Conservation (phyloP, 225 moss, liverwort and hornwort genomes). For the Pseudisothecium myosuroides region DNA sequence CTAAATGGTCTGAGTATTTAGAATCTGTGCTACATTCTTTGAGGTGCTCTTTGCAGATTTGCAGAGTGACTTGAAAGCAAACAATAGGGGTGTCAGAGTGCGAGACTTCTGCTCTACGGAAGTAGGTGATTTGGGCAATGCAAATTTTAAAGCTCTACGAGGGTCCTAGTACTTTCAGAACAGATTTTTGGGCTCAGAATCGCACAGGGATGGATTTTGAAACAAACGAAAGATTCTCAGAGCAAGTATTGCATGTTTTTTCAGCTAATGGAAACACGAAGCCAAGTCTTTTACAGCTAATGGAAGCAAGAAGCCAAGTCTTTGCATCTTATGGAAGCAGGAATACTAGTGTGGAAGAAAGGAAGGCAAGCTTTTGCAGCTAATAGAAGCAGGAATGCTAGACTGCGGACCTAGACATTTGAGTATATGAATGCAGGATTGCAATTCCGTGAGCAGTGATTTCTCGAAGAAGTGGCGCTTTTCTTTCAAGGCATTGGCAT, state of each 20-base stretch:
- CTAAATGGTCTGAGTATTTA: neutral
- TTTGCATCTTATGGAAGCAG: neutral
- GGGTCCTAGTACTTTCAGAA: neutral
- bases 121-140: neutral
- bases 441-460: neutral
- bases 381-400: neutral
- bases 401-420: neutral
- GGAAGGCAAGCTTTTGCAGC: neutral
- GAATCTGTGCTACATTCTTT: neutral
- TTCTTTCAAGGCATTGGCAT: neutral
- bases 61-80: neutral
- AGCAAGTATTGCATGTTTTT: neutral
- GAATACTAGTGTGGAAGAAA: neutral
- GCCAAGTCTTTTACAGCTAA: neutral
- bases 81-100: neutral
- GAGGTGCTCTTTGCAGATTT: neutral
- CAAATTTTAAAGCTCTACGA: neutral
- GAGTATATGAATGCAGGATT: neutral
- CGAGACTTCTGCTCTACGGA: neutral
- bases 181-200: neutral
- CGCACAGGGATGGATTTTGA: neutral
- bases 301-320: neutral
- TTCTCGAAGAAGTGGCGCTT: neutral
- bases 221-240: neutral
- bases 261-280: neutral